Base-by-base conservation (phyloP, 495 filamentous ascomycete genomes). In the Entonaema liquescens region DNA sequence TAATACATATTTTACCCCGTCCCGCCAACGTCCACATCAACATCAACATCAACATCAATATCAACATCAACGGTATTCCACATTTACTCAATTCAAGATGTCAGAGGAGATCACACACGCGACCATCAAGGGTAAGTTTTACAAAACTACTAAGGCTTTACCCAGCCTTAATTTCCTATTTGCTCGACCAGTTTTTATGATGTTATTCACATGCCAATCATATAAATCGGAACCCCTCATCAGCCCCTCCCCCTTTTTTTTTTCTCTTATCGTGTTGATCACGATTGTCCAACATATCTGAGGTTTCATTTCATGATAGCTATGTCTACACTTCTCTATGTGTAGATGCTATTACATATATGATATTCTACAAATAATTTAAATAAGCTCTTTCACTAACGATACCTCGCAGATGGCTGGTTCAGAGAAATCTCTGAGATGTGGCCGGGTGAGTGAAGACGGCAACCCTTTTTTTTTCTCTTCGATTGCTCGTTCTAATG, bases 401-500 rank as follows among this genome's bases (percentile, higher is more conserved):
- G 61, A 49, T 54, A 56, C 66, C 23, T 49, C 58, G 36, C 62
- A 97, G 95, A 98, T 96, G 95, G 95, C 83, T 99, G 95, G 96
- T 98, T 98, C 90, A 93, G 93, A 79, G 96, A 98, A 83, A 90
- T 97, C 81, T 96, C 92, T 65, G 83, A 92, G 75, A 97, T 98
- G 93, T 99, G 96, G 95, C 95, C 95, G 54, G 95, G 82, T 84
- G 65, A 78, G 82, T 80, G 54, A 67, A 49, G 26, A 55, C 26
- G 26, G 53, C 21, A 26, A 42, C 2, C 40, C 55, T 15, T 17
- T 38, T 15, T 29, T 23, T 21, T 49, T 17, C 38, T 29, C 17
- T 31, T 33, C 31, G 13, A 26, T 47, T 19, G 15, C 28, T 55
- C 12, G 8, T 67, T 68, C 71, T 73, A 67, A 72, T 54, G 3